These are phyloP conservation scores for Arabidopsis lyrata DNA, from an alignment of 441 rosid species.

Conservation along the genomic window DNA sequence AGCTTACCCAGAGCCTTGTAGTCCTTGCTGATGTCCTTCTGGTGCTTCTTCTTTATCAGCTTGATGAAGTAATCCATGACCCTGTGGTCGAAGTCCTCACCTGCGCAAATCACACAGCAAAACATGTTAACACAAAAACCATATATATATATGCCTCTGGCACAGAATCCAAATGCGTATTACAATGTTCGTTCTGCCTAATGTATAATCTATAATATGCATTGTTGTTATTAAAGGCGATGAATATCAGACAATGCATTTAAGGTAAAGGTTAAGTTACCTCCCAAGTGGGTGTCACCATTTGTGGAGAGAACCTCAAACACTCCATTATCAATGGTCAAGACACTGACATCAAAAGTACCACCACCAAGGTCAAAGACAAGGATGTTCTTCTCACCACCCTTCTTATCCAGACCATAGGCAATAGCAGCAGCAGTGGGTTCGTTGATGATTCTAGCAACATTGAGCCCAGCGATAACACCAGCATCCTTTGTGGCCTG, in stretches of 20 bases:
- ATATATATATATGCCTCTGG: neutral
- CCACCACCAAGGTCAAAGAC: conserved; percentile 99
- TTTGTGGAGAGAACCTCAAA: conserved; percentile 90
- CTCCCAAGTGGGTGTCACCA: conserved; percentile 96
- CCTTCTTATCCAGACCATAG: conserved; percentile 92
- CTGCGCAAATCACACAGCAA: conserved; percentile 49
- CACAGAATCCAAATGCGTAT: neutral
- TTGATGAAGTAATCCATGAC: conserved; percentile 96
- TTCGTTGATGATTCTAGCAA: conserved; percentile 89
- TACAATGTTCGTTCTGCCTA: neutral
- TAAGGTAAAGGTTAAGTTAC: conserved; percentile 45
- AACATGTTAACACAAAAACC: neutral
- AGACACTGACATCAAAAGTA: conserved; percentile 89
- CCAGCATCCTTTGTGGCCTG: conserved; percentile 99
- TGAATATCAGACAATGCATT: neutral
- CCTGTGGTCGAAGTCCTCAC: conserved; percentile 96
- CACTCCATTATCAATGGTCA: conserved; percentile 89
- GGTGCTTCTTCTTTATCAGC: conserved; percentile 95
- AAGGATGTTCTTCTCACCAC: conserved; percentile 96
- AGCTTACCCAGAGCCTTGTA: conserved; percentile 89
- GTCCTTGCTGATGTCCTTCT: conserved; percentile 97
- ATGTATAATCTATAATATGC: neutral
- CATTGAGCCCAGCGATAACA: conserved; percentile 93
- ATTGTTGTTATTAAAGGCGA: neutral
- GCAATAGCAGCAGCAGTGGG: conserved; percentile 99